Conservation (phyloP, 495 filamentous ascomycete genomes). For the Halenospora varia region DNA sequence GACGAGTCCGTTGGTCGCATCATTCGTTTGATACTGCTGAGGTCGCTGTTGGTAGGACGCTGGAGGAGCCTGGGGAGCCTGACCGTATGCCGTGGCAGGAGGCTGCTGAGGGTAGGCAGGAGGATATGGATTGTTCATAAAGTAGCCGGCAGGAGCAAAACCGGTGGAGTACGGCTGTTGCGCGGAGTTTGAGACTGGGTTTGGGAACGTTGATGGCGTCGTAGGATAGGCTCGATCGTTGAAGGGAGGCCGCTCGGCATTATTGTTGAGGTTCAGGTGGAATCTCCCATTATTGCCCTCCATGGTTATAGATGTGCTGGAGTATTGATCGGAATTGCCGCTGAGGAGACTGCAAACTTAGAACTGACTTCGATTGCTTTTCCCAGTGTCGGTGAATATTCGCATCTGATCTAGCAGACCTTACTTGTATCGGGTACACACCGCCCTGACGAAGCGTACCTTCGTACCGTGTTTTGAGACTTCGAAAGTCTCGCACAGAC, state of each 20-base stretch:
- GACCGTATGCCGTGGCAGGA: conserved; percentile 29
- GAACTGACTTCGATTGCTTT: conserved; percentile 1
- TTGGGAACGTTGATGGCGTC: conserved; percentile 93
- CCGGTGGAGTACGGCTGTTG: conserved; percentile 50
- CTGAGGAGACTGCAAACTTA: neutral
- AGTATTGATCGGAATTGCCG: conserved; percentile 16
- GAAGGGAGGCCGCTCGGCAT: conserved; percentile 54
- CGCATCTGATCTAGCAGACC: neutral
- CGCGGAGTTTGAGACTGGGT: conserved; percentile 61
- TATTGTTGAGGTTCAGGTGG: conserved; percentile 69
- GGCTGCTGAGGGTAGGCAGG: conserved; percentile 26
- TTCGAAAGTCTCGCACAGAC: neutral
- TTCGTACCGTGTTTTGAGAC: neutral
- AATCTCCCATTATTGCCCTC: conserved; percentile 44
- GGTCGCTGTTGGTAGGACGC: conserved; percentile 51
- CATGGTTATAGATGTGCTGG: conserved; percentile 11
- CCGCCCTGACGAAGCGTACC: neutral
- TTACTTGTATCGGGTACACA: neutral
- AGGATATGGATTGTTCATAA: conserved; percentile 52
- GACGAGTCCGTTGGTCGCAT: conserved; percentile 78
- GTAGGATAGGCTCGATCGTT: conserved; percentile 88
- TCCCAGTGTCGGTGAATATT: neutral
- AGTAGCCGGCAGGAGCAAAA: conserved; percentile 56
- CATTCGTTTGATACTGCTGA: conserved; percentile 54
- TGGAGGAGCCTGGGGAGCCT: conserved; percentile 31